Evolutionary conservation across 352 stramenopile species (phyloP), one percentile per base, ranked within the genome.

Genomic region (Blastocystis sp.): DNA sequence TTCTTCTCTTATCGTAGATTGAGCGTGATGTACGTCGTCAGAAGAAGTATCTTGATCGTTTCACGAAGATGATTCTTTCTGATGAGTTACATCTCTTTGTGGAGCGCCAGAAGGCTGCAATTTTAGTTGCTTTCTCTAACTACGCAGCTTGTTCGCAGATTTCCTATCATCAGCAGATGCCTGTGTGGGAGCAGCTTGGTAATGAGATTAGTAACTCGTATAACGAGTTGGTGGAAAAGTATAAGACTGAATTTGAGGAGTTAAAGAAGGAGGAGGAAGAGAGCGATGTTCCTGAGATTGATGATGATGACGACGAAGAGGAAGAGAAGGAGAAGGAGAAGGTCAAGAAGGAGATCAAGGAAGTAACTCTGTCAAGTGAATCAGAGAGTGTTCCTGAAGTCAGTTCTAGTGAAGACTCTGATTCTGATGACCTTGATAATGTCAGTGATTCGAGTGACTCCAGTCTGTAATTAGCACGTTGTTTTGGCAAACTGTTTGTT

Each of bases 61-160:
- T 84, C 51, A 84, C 73, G 33, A 84, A 84, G 73, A 66, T 84
- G 73, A 53, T 84, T 30, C 73, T 84, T n/a, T 66, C 27, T 22
- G 73, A 42, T 35, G 73, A 84, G 51, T 42, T 84, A 51, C 27
- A 48, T 22, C 48, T 68, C 30, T 84, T 66, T 42, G 73, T 84
- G 51, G 27, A 68, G 7, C 48, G 44, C 0, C 73, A 84, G 73
- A 66, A 40, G 73, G n/a, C 24, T 30, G n/a, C 73, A 13, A 44
- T 84, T 22, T 22, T 64, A 9, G 33, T 22, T 1, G 73, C 73
- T 37, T 84, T 84, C 73, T 84, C 73, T 1, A 64, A 84, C 13
- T 84, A 84, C 51, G 73, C 73, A 0, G 73, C 73, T 3, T 84
- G 73, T 57, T 64, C 53, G 24, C 51, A 68, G 22, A 57, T 84